Evolutionary conservation across 805 yeast species (phyloP), one percentile per base, ranked within the genome.

Genomic region (Suhomyces sp.): DNA sequence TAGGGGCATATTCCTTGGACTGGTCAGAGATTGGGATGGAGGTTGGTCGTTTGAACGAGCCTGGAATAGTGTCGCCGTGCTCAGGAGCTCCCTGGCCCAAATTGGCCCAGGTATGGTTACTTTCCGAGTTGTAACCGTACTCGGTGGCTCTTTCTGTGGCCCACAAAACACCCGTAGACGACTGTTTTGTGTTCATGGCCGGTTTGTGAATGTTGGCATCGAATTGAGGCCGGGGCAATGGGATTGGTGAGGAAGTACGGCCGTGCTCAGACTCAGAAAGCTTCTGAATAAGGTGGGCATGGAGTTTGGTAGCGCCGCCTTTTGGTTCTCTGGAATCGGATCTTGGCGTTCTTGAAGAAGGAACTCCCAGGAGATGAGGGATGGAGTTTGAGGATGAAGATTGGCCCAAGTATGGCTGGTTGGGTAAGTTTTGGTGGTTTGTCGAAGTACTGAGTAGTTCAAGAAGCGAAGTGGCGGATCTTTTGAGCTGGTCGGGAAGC

Each of bases 71-170:
- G 46, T 79, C 83, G 20, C 85, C 85, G 49, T 81, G 84, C 61
- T 82, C 86, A 3, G 86, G 86, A 51, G 84, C 83, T 46, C 86
- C 86, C 62, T 82, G 86, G 43, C 86, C 86, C 62, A 82, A 68
- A 61, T 82, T 82, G 37, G 83, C 80, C 86, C 86, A 82, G 10
- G 71, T 69, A 19, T 55, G 57, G 51, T 65, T 68, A 44, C 67
- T 67, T 47, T 72, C 75, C 6, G 68, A 67, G 46, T 69, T 63
- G 60, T 69, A 82, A 0, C 86, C 86, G 60, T 81, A 78, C 54
- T 79, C 85, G 43, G 69, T 65, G 27, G 86, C 86, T 54, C 85
- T 69, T 59, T 82, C 86, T 1, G 86, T 82, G 50, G 81, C 81
- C 86, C 86, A 82, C 48, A 82, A 75, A 31, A 82, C 86, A 51